Conservation (phyloP, 495 filamentous ascomycete genomes). For the Tetracladium marchalianum region DNA sequence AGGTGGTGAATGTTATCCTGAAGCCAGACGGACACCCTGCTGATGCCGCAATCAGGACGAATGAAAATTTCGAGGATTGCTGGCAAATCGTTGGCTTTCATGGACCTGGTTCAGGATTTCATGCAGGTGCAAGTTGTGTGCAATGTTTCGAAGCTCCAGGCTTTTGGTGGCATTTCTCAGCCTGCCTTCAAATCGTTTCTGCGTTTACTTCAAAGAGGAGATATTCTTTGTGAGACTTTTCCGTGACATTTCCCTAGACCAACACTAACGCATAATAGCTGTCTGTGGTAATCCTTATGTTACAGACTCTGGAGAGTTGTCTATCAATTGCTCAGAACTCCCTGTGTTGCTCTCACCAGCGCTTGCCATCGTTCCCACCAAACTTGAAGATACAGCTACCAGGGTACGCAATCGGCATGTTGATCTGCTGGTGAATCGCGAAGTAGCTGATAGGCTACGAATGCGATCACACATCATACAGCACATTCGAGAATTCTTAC, state of each 20-base stretch:
- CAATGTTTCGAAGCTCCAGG: slow-evolving; percentile 45
- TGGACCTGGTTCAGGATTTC: slow-evolving; percentile 66
- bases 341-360: slow-evolving; percentile 67
- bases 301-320: slow-evolving; percentile 69
- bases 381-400: slow-evolving; percentile 54
- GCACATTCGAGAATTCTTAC: slow-evolving; percentile 62
- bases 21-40: background rate
- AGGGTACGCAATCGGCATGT: slow-evolving; percentile 62
- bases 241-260: slow-evolving; percentile 4
- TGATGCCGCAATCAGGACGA: slow-evolving; percentile 25
- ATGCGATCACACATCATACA: slow-evolving; percentile 67
- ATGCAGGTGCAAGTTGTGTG: slow-evolving; percentile 62
- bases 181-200: slow-evolving; percentile 49
- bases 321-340: slow-evolving; percentile 53
- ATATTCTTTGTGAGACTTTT: slow-evolving; percentile 59
- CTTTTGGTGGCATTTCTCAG: slow-evolving; percentile 25
- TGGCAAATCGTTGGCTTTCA: slow-evolving; percentile 69
- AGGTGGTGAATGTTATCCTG: background rate
- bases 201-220: slow-evolving; percentile 54
- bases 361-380: slow-evolving; percentile 61
- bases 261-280: slow-evolving; percentile 29
- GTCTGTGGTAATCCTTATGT: slow-evolving; percentile 58
- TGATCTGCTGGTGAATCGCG: slow-evolving; percentile 65
- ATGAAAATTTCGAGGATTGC: slow-evolving; percentile 31
- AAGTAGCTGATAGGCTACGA: slow-evolving; percentile 54